Base-by-base conservation (phyloP, 2,329 filamentous ascomycete species). In the Pestalotiopsis sp. region DNA sequence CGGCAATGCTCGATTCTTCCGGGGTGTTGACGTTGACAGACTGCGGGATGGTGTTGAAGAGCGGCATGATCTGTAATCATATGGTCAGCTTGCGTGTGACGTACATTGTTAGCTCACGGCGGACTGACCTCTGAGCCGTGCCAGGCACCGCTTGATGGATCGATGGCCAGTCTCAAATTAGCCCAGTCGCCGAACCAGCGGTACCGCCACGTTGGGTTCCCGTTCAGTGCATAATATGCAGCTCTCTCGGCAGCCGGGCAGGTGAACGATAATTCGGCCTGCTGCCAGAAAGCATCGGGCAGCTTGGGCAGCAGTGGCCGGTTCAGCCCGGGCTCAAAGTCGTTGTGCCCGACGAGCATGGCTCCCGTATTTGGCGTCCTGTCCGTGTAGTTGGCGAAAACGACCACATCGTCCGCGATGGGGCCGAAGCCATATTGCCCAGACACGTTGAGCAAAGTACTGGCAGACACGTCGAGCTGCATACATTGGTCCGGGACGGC, bases 141-240 rank as follows among this genome's bases (percentile, higher is more conserved):
- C 66, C 66, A 67, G 13, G 66, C 66, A 25, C 66, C 66, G 31
- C 41, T 62, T 5, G 59, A 23, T 11, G 66, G 66, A 23, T 62
- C 38, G 20, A 31, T n/a, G 20, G 58, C 23, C 38, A 67, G 31
- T n/a, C 45, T 63, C 38, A 63, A 27, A 27, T 67, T 67, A 9
- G 58, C 4, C 27, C 45, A 67, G 14, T 57, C 66, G 2, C 66
- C 66, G 14, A 67, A 62, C 58, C 66, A 62, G 20, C 66, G 66
- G 17, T 67, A 67, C n/a, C 66, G 13, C 66, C 66, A 67, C 9
- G 66, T 67, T 5, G 66, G 66, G 23, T 52, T 62, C 17, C 66
- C 66, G 31, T 62, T 63, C 25, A 63, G 20, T 9, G 52, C 66
- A 25, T 52, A 57, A 2, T 45, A 41, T 0, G 58, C 9, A 25